A percentile compares a stretch with the other conserved stretches of the same genome.
Evolutionary conservation across 2,329 filamentous ascomycete species (phyloP).

Genomic region (Microdochium nivale): DNA sequence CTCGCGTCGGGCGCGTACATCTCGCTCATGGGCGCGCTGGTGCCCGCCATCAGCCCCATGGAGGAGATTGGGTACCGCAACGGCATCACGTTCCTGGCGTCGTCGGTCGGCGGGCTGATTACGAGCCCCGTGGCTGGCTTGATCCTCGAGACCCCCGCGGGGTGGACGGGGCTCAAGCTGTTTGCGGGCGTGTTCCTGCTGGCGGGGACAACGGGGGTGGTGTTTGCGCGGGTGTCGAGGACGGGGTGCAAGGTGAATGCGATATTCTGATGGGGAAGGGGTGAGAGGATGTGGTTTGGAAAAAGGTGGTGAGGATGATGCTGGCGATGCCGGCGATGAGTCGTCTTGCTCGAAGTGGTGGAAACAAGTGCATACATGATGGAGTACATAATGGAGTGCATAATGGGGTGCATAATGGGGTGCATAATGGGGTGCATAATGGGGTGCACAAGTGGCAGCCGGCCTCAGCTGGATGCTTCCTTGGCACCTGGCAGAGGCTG

Average conservation of each 20-base stretch:
- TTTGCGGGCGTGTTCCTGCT: constrained; percentile 1
- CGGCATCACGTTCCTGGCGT: constrained; percentile 41
- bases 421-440: too few relatives aligned
- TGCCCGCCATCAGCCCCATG: constrained; percentile 39
- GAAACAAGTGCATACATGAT: background rate
- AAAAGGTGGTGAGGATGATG: constrained; percentile 1
- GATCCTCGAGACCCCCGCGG: constrained; percentile 1
- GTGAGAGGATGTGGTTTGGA: background rate
- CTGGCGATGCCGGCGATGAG: background rate
- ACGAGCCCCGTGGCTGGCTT: constrained; percentile 39
- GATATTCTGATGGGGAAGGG: constrained; percentile 1
- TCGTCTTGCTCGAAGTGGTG: too few relatives aligned
- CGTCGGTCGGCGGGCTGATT: constrained; percentile 39
- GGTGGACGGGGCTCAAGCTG: constrained; percentile 1
- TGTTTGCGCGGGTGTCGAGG: background rate
- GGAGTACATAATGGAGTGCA: too few relatives aligned
- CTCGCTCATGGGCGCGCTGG: constrained; percentile 10
- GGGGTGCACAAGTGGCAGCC: too few relatives aligned
- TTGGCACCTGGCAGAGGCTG: too few relatives aligned
- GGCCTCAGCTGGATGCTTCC: too few relatives aligned
- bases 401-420: too few relatives aligned
- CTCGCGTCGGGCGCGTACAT: constrained; percentile 15
- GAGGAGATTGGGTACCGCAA: constrained; percentile 43
- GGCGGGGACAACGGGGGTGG: constrained; percentile 1
- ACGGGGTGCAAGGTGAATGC: constrained; percentile 2